Base-by-base conservation (phyloP, 1,284 basidiomycete species). In the Naganishia sp. region DNA sequence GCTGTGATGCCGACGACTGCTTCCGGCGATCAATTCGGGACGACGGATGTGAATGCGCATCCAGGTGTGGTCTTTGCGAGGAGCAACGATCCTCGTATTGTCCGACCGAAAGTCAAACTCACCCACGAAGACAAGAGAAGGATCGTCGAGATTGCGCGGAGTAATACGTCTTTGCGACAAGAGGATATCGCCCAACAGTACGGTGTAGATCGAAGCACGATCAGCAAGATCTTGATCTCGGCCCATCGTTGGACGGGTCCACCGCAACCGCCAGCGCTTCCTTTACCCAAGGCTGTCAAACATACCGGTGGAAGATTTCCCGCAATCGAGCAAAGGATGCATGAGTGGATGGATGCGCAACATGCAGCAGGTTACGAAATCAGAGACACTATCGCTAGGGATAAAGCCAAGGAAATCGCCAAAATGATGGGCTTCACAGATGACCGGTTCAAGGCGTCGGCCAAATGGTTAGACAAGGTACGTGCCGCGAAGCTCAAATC, bases 401-500 rank as follows among this genome's bases (percentile, higher is more conserved):
- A 79, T 11, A 75, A 81, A 66, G 82, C 83, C 3, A 77, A 80
- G 50, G 72, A 72, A 21, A 76, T 83, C 55, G 82, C 81, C 10
- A 69, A 72, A 43, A 75, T 78, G 70, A 74, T 80, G 49, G 80
- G 80, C 4, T 75, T 79, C 33, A 67, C 75, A 15, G 69, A 75
- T 57, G 77, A 80, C 55, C 72, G 77, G 55, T 83, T 83, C 78
- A 83, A 82, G 71, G 82, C 81, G n/a, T 82, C 81, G 2, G 77
- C 78, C 11, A 81, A 82, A 18, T 84, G 83, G 83, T 71, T 82
- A 52, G 82, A 83, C 65, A 82, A 81, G 68, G 83, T 83, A 75
- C 78, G 81, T 55, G 66, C 69, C 63, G 60, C 65, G 43, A 70
- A 73, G 21, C 64, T 63, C 13, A 72, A 69, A 23, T 46, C 15